These are phyloP conservation scores for Paulownia fortunei DNA, from an alignment of 257 asterid species.

Conservation along the genomic window DNA sequence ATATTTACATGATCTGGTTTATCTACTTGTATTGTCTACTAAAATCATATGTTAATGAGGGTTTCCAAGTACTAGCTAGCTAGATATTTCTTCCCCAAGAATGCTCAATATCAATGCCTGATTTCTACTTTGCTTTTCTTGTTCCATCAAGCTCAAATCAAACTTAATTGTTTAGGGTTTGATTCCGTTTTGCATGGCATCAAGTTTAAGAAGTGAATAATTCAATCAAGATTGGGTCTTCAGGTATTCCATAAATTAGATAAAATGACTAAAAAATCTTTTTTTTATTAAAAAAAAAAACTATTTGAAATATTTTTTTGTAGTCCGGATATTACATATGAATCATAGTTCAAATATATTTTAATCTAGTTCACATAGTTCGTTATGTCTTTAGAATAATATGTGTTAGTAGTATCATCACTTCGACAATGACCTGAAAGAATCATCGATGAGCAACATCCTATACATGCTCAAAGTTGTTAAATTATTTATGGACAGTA, in stretches of 20 bases:
- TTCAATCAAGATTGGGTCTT: neutral
- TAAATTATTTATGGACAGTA: neutral
- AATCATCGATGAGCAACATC: neutral
- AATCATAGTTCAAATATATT: too few species aligned
- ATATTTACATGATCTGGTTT: neutral
- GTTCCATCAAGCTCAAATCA: neutral
- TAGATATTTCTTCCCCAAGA: neutral
- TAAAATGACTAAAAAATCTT: too few species aligned
- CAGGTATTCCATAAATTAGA: too few species aligned
- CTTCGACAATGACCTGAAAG: too few species aligned
- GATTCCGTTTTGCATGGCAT: constrained; percentile 28
- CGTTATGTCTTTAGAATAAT: neutral
- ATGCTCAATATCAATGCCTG: neutral
- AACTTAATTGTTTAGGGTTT: neutral
- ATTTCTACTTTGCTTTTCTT: neutral
- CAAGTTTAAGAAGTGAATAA: neutral
- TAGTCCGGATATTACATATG: too few species aligned
- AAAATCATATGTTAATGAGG: neutral
- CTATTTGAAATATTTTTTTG: neutral
- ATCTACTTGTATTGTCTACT: neutral
- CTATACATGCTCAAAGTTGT: neutral
- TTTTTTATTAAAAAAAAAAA: too few species aligned
- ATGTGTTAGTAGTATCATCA: too few species aligned
- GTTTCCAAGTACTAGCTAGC: neutral
- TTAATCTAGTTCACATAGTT: too few species aligned